Base-by-base conservation (phyloP, 345 rosid genomes). In the Eucalyptus marginata region DNA sequence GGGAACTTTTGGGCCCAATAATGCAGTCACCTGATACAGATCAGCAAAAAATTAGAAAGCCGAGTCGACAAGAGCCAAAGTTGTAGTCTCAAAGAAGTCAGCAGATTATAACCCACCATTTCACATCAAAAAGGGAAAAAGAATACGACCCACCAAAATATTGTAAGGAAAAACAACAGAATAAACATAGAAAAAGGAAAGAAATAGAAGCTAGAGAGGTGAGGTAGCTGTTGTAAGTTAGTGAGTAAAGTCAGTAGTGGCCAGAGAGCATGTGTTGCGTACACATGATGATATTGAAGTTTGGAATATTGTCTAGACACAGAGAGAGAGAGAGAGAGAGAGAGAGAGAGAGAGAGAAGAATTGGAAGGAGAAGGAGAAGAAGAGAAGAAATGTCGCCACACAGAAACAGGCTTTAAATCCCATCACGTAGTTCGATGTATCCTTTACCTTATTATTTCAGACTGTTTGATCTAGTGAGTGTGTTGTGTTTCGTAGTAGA, bases 361-460 rank as follows among this genome's bases (percentile, higher is more conserved):
- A 49, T 33, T 54, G 83, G 20, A 49, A 51, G 64, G 20, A 88
- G 89, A 80, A 88, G 89, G 13, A 51, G 86, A 46, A 88, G 89
- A 31, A 76, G 84, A 88, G 50, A 66, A 88, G 89, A 88, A 88
- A 54, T 88, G 86, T 29, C 88, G 59, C 51, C 64, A 76, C 86
- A 54, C 47, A 43, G 54, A 47, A 80, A 88, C 93, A 91, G 93
- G 92, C 92, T 89, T 90, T 90, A 91, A 91, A 93, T 91, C 94
- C 88, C 91, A 89, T 94, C 94, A 91, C 94, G 93, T 90, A 88
- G 87, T 91, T 91, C 94, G 91, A 93, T 92, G 93, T 90, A 92
- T 93, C 90, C 89, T 90, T 93, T 89, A 88, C 90, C 91, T 91
- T 89, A 50, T 76, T 76, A 40, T 76, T 76, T 86, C 84, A 76